Evolutionary conservation across 345 rosid genomes (phyloP).

Genomic region (rapeseed (Brassica napus)): Da-Ae NC_063449.1:37973501-37974000

Average conservation of each 20-base stretch:
- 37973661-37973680: constrained; percentile 21
- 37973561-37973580: constrained; percentile 29
- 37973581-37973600: constrained; percentile 16
- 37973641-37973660: not conserved
- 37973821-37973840: not conserved
- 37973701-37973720: not conserved
- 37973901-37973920: not conserved
- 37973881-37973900: not conserved
- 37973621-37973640: constrained; percentile 32
- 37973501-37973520: constrained; percentile 2
- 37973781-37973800: not conserved
- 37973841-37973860: not conserved
- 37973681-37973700: not conserved
- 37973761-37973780: not conserved
- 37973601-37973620: constrained; percentile 23
- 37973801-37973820: not conserved
- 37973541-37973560: constrained; percentile 23
- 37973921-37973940: not conserved
- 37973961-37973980: not conserved
- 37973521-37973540: constrained; percentile 3
- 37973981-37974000: not conserved
- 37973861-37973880: not conserved
- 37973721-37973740: constrained; percentile 16
- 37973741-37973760: constrained; percentile 21
- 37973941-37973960: not conserved